Evolutionary conservation across 2,329 filamentous ascomycete genomes (phyloP).

Genomic region (Phyllosticta capitalensis): DNA sequence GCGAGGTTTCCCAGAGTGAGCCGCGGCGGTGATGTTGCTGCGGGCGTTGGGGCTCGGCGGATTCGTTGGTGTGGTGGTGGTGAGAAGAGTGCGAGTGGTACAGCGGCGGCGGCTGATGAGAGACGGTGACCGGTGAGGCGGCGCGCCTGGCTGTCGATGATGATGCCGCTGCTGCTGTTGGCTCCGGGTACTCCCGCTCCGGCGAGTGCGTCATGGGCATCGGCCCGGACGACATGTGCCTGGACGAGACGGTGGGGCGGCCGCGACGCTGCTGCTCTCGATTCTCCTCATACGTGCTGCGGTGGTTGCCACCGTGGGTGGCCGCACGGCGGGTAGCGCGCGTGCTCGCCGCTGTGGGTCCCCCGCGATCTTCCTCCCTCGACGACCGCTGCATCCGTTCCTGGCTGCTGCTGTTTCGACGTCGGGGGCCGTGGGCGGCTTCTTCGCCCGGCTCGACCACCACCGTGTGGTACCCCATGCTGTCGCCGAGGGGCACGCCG

Average conservation of each 20-base stretch:
- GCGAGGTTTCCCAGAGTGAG: not conserved
- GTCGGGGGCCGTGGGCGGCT: not conserved
- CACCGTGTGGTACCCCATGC: conserved; percentile 22
- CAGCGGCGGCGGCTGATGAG: not conserved
- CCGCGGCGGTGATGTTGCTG: not conserved
- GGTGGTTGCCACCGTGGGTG: not conserved
- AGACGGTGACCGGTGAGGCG: not conserved
- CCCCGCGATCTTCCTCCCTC: not conserved
- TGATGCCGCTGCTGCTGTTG: not conserved
- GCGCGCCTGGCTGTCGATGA: not conserved
- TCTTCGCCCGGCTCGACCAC: conserved; percentile 20
- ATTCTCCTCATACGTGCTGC: not conserved
- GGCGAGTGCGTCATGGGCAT: not conserved
- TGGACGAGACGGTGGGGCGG: not conserved
- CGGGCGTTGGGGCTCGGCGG: not conserved
- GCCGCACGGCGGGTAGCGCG: not conserved
- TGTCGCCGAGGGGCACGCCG: not conserved
- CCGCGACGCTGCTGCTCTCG: not conserved
- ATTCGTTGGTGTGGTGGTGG: not conserved
- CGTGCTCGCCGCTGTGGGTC: not conserved
- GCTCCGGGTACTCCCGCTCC: not conserved
- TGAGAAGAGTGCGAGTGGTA: not conserved
- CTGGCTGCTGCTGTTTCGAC: not conserved
- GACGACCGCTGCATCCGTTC: not conserved
- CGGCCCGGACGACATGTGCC: not conserved